Conservation (phyloP, 202 grass and related monocot genomes). For the Musa balbisiana region DNA sequence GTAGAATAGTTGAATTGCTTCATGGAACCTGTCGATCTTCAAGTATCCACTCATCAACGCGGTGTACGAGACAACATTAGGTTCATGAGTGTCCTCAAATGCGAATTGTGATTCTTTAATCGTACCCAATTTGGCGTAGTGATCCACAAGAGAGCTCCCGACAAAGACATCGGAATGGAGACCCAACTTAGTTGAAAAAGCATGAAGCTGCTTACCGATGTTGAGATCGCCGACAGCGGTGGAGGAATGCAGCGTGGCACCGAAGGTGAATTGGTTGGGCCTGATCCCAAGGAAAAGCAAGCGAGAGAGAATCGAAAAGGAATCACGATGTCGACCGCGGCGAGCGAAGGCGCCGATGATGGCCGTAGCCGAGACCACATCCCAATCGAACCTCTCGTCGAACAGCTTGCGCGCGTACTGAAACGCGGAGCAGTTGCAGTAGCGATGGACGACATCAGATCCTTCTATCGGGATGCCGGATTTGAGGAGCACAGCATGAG, state of each 20-base stretch:
- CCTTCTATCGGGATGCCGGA: not conserved
- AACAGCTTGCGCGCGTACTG: slow-evolving; percentile 25
- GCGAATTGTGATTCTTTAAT: slow-evolving; percentile 41
- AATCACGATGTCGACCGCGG: slow-evolving; percentile 35
- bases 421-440: not conserved
- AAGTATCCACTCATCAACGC: slow-evolving; percentile 49
- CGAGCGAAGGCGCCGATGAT: slow-evolving; percentile 50
- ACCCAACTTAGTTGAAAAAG: slow-evolving; percentile 47
- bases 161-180: slow-evolving; percentile 62
- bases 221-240: slow-evolving; percentile 32
- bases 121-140: slow-evolving; percentile 66
- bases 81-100: slow-evolving; percentile 45
- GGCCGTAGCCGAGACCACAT: slow-evolving; percentile 54
- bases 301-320: slow-evolving; percentile 38
- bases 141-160: slow-evolving; percentile 64
- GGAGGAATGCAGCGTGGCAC: slow-evolving; percentile 49
- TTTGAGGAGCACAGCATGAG: slow-evolving; percentile 29
- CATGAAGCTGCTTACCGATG: slow-evolving; percentile 56
- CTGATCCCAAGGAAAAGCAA: slow-evolving; percentile 26
- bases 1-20: slow-evolving; percentile 43
- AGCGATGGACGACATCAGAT: not conserved
- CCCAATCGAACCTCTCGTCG: slow-evolving; percentile 52
- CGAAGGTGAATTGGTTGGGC: slow-evolving; percentile 84
- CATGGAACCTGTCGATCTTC: slow-evolving; percentile 44
- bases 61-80: slow-evolving; percentile 69